Evolutionary conservation across 495 filamentous ascomycete genomes (phyloP).

Genomic region (Letharia lupina): DNA sequence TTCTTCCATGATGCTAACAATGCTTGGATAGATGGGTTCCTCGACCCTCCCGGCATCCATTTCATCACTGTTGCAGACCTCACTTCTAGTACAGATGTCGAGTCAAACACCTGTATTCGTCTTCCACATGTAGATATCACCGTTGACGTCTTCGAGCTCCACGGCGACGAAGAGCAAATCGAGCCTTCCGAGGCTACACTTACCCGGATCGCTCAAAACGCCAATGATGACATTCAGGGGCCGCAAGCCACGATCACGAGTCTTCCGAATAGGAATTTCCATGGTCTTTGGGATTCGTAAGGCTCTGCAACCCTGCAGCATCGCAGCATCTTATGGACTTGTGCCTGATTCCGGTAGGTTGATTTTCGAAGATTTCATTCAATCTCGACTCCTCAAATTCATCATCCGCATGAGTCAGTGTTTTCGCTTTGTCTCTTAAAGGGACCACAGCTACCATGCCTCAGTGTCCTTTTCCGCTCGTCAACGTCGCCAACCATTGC

Average conservation of each 20-base stretch:
- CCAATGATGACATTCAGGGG: slow-evolving; percentile 12
- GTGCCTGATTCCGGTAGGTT: slow-evolving; percentile 28
- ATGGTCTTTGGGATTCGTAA: slow-evolving; percentile 45
- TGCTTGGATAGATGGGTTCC: not conserved
- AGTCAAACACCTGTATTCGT: slow-evolving; percentile 15
- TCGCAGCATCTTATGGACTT: slow-evolving; percentile 1
- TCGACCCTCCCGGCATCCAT: slow-evolving; percentile 12
- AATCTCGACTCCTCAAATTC: slow-evolving; percentile 36
- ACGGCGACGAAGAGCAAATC: not conserved
- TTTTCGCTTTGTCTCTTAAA: not conserved
- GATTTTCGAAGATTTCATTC: slow-evolving; percentile 42
- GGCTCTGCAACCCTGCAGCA: slow-evolving; percentile 3
- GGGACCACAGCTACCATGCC: not conserved
- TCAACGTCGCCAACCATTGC: slow-evolving; percentile 26
- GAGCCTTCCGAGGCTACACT: not conserved
- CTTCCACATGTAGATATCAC: slow-evolving; percentile 24
- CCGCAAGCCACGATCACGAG: slow-evolving; percentile 27
- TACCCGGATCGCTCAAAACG: slow-evolving; percentile 4
- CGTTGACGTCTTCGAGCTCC: slow-evolving; percentile 26
- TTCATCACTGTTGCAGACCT: slow-evolving; percentile 25
- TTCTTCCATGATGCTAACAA: not conserved
- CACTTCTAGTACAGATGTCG: slow-evolving; percentile 17
- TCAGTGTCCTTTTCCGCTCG: slow-evolving; percentile 33
- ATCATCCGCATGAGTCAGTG: slow-evolving; percentile 40
- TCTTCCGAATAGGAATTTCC: slow-evolving; percentile 37